Evolutionary conservation across 441 rosid species (phyloP), one percentile per base, ranked within the genome.

Genomic region (Mallotus repandus): DNA sequence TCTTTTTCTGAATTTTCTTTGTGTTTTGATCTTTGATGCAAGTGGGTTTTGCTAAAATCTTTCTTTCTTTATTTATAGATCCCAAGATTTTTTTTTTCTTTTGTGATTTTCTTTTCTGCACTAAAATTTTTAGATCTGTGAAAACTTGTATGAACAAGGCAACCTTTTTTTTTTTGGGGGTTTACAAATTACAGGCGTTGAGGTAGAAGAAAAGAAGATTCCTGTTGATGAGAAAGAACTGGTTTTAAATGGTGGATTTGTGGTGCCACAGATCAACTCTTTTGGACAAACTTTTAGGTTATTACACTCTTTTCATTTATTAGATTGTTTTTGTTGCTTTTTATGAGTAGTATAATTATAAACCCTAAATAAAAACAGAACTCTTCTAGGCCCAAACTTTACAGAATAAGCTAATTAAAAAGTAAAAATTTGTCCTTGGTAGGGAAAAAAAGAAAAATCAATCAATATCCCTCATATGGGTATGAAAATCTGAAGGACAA

Each of bases 261-360:
- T 69, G 75, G 81, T 79, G 80, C 87, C 90, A n/a, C 68, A 77
- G 0, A 77, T 81, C 68, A 89, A 88, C 65, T 79, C 94, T 22
- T 89, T 85, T 79, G 94, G 94, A 63, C 90, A 84, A 66, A 83
- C 80, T 32, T 89, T 89, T 83, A 85, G 91, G 94, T 89, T 77
- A 29, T 21, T 43, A 38, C 41, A 38, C 11, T 55, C 35, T 32
- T 29, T 22, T 49, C 7, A 55, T 55, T 1, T 25, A 10, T 45
- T 45, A 45, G 49, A 45, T 45, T 45, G 12, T 25, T 4, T 50
- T 22, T 63, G 2, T 69, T 4, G 50, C 13, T 5, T 22, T 60
- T 7, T 66, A 13, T 0, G 4, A 21, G 25, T n/a, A 21, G 18
- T 21, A 16, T 41, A 52, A 7, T n/a, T 0, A 38, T 38, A 18